Conservation (phyloP, 2,329 filamentous ascomycete genomes). For the Claviceps fusiformis region DNA sequence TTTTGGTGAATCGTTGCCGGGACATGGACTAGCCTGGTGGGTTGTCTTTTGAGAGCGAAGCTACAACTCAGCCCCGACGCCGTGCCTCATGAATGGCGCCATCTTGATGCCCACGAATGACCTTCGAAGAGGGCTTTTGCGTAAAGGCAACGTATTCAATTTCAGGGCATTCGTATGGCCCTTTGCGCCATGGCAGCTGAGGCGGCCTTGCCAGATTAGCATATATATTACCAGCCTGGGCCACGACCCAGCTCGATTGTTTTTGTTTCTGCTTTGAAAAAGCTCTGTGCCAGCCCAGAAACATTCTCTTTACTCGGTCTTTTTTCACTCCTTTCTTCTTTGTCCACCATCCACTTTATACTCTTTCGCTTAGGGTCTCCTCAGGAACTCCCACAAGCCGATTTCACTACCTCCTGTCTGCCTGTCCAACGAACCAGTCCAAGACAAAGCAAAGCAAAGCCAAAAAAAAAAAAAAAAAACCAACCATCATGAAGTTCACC, state of each 20-base stretch:
- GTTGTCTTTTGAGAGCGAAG: background rate
- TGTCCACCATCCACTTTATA: too few species aligned
- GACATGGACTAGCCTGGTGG: background rate
- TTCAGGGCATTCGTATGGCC: background rate
- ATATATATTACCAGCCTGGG: background rate
- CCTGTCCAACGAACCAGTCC: too few species aligned
- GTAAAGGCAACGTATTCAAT: background rate
- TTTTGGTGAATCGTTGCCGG: background rate
- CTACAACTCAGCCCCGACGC: background rate
- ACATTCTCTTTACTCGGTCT: background rate
- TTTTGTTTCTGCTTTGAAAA: background rate
- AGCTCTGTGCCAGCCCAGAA: background rate
- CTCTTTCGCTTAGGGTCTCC: too few species aligned
- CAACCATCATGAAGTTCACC: slow-evolving; percentile 1
- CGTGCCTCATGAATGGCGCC: background rate
- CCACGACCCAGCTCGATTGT: background rate
- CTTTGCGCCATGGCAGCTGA: background rate
- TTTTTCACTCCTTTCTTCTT: too few species aligned
- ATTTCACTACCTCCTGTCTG: background rate
- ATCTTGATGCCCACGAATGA: background rate
- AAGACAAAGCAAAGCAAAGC: background rate
- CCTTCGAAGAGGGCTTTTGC: background rate
- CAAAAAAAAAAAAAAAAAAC: background rate
- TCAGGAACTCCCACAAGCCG: too few species aligned
- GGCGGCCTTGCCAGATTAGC: background rate